Base-by-base conservation (phyloP, 2,329 filamentous ascomycete genomes). In the Beauveria medogensis region DNA sequence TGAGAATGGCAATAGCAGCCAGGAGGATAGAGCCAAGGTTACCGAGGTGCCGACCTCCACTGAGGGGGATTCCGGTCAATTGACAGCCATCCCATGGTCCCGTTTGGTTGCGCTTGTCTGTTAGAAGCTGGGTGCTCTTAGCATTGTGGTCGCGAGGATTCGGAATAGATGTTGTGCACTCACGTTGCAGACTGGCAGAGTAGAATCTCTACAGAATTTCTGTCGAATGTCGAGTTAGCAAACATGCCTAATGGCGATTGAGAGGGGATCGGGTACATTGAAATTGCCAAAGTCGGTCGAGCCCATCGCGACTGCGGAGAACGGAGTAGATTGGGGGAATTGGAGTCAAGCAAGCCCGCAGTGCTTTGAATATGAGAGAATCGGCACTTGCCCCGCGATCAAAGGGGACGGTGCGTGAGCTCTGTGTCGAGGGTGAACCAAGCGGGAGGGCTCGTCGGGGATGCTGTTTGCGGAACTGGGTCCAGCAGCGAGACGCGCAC, bases 11-110 rank as follows among this genome's bases (percentile, higher is more conserved):
- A 65, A 96, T 73, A 64, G 81, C 91, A 64, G 85, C 89, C 46
- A 97, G 73, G 51, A 99, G 67, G 71, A 99, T 96, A 8, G 92
- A 95, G n/a, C 94, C 94, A 66, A 99, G 73, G 71, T 99, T 99
- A 41, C 87, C 89, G 44, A 99, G 77, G 68, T 89, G 76, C 65
- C 82, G 78, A 59, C 77, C 84, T 67, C 80, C 79, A 66, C 85
- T 84, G 65, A 97, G 77, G 9, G 82, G 69, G 67, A 97, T 94
- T 65, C 93, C 93, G 30, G 68, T 82, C 66, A 97, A 78, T 62
- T 85, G 75, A 74, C 93, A 97, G 65, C 89, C 89, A 63, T 79
- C 84, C 84, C 85, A 80, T 63, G 73, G 69, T 72, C 86, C 75
- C 65, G 77, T 74, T 70, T 87, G 85, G 73, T 84, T 79, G 74